A percentile compares a stretch with the other conserved stretches of the same genome.
These are phyloP conservation scores for Arthrobotrys conoides DNA, from an alignment of 2,329 filamentous ascomycete species.

Conservation along the genomic window DNA sequence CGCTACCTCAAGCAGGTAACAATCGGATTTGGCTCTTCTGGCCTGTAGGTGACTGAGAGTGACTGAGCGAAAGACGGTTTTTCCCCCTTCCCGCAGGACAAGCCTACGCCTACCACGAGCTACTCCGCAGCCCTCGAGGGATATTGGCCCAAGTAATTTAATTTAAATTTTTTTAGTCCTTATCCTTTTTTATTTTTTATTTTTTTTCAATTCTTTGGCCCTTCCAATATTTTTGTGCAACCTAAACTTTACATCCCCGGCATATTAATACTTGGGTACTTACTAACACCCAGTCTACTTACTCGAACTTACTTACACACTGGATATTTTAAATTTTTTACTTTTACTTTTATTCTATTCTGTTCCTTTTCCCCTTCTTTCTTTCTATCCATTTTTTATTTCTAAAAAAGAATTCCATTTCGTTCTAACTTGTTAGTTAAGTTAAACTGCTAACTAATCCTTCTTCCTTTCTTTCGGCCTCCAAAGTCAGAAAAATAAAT, in stretches of 20 bases:
- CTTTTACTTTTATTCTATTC: not conserved
- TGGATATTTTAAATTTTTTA: not conserved
- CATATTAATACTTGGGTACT: conserved; percentile 4
- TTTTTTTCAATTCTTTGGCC: conserved; percentile 4
- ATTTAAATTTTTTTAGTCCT: not conserved
- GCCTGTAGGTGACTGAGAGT: conserved; percentile 16
- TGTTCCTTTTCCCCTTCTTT: conserved; percentile 7
- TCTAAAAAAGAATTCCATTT: not conserved
- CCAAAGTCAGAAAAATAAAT: conserved; percentile 34
- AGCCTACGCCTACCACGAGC: conserved; percentile 12
- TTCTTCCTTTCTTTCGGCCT: too few species aligned
- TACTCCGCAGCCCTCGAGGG: conserved; percentile 46
- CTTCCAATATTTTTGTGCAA: conserved; percentile 49
- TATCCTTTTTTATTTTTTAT: conserved; percentile 4
- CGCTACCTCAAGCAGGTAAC: conserved; percentile 6
- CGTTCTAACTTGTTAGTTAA: conserved; percentile 20
- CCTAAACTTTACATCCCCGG: conserved; percentile 52
- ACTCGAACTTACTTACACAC: not conserved
- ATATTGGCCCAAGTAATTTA: conserved; percentile 46
- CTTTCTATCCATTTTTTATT: not conserved
- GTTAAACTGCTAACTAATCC: conserved; percentile 19
- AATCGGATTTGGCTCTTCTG: conserved; percentile 45
- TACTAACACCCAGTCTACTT: not conserved
- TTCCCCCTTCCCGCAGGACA: conserved; percentile 53
- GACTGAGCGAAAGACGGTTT: conserved; percentile 46